phyloP scores from a whole-genome alignment of 2,329 filamentous ascomycete genomes.

The Colletotrichum sp. region DNA sequence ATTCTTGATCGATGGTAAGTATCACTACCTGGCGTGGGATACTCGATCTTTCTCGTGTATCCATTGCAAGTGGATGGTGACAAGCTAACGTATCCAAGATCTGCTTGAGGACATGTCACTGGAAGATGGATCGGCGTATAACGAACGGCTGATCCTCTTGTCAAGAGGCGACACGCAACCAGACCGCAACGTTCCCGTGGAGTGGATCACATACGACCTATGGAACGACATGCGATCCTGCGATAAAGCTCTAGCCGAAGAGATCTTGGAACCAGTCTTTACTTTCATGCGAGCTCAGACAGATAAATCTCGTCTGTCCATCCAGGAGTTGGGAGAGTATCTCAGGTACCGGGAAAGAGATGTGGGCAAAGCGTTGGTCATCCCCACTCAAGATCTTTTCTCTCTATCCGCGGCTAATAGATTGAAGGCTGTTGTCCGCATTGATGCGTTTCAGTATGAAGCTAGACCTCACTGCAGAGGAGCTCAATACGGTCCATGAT shows the following conservation, averaged over 20 bases:
- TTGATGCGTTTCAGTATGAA: conserved; percentile 42
- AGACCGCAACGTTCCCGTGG: background rate
- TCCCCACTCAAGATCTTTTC: no score
- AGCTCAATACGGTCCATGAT: conserved; percentile 26
- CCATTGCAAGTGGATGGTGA: background rate
- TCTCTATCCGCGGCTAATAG: background rate
- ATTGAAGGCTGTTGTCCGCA: conserved; percentile 32
- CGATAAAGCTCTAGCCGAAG: background rate
- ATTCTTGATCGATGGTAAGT: background rate
- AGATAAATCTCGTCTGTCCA: background rate
- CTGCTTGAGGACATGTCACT: background rate
- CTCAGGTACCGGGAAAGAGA: background rate
- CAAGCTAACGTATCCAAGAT: background rate
- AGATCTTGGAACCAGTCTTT: background rate
- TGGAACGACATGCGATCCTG: background rate
- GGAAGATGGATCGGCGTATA: background rate
- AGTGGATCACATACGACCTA: background rate
- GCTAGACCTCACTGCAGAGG: conserved; percentile 29
- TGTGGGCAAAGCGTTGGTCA: background rate
- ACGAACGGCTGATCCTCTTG: background rate
- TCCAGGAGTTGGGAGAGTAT: background rate
- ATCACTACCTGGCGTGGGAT: background rate
- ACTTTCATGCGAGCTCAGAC: background rate
- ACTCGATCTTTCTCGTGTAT: background rate
- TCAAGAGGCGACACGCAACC: background rate